Evolutionary conservation across 2,329 filamentous ascomycete genomes (phyloP).

Genomic region (Apiospora sp.): DNA sequence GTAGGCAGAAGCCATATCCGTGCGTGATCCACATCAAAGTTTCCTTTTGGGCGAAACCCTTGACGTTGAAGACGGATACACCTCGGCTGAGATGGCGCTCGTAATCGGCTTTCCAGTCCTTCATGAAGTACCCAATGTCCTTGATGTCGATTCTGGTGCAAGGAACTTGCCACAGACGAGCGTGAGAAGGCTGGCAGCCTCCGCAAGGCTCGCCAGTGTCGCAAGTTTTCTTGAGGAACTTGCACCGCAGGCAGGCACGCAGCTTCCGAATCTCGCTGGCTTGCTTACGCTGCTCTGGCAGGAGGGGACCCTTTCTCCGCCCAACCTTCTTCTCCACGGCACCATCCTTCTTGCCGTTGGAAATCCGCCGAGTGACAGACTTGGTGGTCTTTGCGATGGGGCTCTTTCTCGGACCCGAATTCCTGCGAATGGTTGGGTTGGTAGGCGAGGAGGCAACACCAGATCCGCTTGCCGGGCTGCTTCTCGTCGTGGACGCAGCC

Average conservation of each 20-base stretch:
- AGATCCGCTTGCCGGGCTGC: constrained; percentile 67
- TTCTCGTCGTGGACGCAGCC: constrained; percentile 63
- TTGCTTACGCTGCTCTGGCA: constrained; percentile 94
- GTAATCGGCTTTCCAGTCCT: constrained; percentile 98
- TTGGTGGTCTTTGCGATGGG: constrained; percentile 84
- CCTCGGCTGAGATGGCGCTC: constrained; percentile 87
- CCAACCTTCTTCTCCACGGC: constrained; percentile 90
- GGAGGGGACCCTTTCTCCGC: constrained; percentile 85
- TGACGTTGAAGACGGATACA: constrained; percentile 94
- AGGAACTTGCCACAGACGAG: constrained; percentile 94
- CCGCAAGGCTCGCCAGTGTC: constrained; percentile 97
- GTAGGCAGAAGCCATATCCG: constrained; percentile 91
- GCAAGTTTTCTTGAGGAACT: constrained; percentile 99
- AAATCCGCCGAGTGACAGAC: constrained; percentile 81
- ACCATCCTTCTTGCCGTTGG: constrained; percentile 79
- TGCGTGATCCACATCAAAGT: constrained; percentile 90
- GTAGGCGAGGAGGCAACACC: constrained; percentile 68
- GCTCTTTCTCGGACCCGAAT: constrained; percentile 76
- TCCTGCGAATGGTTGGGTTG: constrained; percentile 68
- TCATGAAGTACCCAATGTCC: constrained; percentile 98
- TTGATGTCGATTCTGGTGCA: constrained; percentile 99
- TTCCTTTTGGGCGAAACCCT: constrained; percentile 76
- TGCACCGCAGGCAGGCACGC: constrained; percentile 91
- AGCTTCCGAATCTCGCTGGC: constrained; percentile 96
- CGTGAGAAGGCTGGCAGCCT: constrained; percentile 94